Base-by-base conservation (phyloP, 306 rosid genomes). In the Pyrus betulifolia region DNA sequence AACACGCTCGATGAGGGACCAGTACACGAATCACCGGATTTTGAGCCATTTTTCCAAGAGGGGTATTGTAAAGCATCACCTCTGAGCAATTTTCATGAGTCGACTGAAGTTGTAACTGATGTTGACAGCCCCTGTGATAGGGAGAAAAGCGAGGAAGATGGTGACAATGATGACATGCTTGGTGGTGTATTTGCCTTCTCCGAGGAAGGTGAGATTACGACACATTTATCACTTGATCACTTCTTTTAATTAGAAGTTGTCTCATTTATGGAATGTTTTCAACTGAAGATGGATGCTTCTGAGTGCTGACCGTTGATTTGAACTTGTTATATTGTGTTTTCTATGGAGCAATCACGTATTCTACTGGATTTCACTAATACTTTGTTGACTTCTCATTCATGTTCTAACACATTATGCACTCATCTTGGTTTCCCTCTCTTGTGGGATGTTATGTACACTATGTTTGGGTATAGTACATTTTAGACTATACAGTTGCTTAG, bases 121-220 rank as follows among this genome's bases (percentile, higher is more conserved):
- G 70, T 83, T 73, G 98, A 89, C 80, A 85, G 91, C 82, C 93
- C 91, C 61, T 79, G 87, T 78, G 89, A 85, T 75, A 83, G 90
- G 87, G 98, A 86, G 81, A 93, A 93, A 82, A 79, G 82, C 44
- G 96, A 91, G 82, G 96, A 91, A 71, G 93, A 81, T 75, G 97
- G 83, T 21, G 95, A 91, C 58, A 76, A 78, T 68, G 96, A 87
- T 78, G 92, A 88, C 86, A 81, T 91, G 95, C 91, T 88, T 80
- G 97, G 93, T 72, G 91, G 88, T 74, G 85, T 93, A 69, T 93
- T 93, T 87, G 91, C 85, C 79, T 93, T 93, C 86, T 93, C 93
- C 2, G 97, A 89, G 84, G 96, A 93, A 93, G 98, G 98, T 93
- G 76, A 38, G 83, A 74, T 58, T 70, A 38, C 67, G 72, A 74